These are phyloP conservation scores for Ophiocordyceps camponoti-leonardi DNA, from an alignment of 2,329 filamentous ascomycete genomes.

Conservation along the genomic window DNA sequence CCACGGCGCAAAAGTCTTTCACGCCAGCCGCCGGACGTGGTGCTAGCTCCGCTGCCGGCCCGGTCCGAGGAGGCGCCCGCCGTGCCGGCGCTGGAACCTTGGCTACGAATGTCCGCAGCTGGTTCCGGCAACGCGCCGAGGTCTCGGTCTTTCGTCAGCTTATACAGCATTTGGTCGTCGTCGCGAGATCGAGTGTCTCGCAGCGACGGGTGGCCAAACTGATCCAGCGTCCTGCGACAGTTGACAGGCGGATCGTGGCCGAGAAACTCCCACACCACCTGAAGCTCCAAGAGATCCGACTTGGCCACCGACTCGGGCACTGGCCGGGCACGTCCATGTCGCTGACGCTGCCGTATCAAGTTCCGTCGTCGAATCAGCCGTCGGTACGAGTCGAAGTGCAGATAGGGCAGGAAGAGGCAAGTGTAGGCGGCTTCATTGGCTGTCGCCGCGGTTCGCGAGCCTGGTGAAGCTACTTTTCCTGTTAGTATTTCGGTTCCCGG, in stretches of 20 bases:
- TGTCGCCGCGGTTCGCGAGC: conserved; percentile 12
- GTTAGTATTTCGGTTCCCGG: neutral
- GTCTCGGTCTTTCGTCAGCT: conserved; percentile 35
- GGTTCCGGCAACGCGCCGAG: conserved; percentile 6
- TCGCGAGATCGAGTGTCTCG: conserved; percentile 42
- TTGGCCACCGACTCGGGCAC: conserved; percentile 36
- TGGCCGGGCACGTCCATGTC: conserved; percentile 36
- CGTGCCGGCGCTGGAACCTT: conserved; percentile 13
- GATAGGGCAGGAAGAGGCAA: conserved; percentile 38
- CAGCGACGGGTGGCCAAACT: conserved; percentile 45
- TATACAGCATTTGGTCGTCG: conserved; percentile 52
- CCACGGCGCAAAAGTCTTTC: conserved; percentile 7
- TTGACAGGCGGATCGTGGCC: conserved; percentile 44
- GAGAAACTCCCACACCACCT: conserved; percentile 46
- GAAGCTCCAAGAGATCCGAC: conserved; percentile 36
- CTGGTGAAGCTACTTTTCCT: conserved; percentile 16
- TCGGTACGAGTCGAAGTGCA: conserved; percentile 48
- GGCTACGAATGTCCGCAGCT: conserved; percentile 9
- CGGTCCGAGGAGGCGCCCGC: conserved; percentile 11
- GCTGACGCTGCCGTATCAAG: conserved; percentile 32
- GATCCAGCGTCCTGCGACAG: conserved; percentile 42
- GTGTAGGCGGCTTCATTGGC: conserved; percentile 18
- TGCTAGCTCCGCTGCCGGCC: conserved; percentile 9
- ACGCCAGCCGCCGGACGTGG: conserved; percentile 8
- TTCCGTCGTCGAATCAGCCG: conserved; percentile 37